Conservation (phyloP, 495 filamentous ascomycete species). For the Parachaetomium inaequale region DNA sequence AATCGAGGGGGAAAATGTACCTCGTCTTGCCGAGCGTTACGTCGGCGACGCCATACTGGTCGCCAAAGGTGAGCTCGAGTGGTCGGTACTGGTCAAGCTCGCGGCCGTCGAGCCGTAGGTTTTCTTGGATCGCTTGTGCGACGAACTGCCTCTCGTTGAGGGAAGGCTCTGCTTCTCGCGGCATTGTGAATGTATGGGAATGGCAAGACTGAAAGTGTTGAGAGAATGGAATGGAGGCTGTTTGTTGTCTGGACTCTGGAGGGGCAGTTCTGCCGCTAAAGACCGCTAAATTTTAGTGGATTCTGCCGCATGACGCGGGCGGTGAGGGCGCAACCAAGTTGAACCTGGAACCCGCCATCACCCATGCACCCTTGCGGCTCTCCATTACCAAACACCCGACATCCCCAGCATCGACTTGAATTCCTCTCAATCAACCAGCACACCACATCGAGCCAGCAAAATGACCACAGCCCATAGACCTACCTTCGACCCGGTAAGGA, state of each 20-base stretch:
- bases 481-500: slow-evolving; percentile 82
- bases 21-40: slow-evolving; percentile 87
- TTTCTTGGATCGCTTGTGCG: slow-evolving; percentile 67
- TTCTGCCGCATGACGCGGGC: slow-evolving; percentile 6
- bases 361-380: slow-evolving; percentile 14
- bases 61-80: slow-evolving; percentile 74
- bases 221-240: slow-evolving; percentile 11
- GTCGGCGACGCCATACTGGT: slow-evolving; percentile 88
- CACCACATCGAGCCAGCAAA: slow-evolving; percentile 20
- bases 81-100: slow-evolving; percentile 71
- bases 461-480: slow-evolving; percentile 84
- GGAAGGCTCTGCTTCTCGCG: slow-evolving; percentile 83
- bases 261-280: slow-evolving; percentile 30
- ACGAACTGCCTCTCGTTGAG: slow-evolving; percentile 74
- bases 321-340: slow-evolving; percentile 2
- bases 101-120: slow-evolving; percentile 79
- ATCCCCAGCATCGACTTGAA: not conserved
- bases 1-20: slow-evolving; percentile 43
- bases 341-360: slow-evolving; percentile 2
- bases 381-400: slow-evolving; percentile 5
- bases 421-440: not conserved
- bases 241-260: slow-evolving; percentile 20
- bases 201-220: slow-evolving; percentile 16
- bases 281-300: slow-evolving; percentile 30
- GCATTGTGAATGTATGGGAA: slow-evolving; percentile 54